Evolutionary conservation across 352 stramenopile genomes (phyloP), one percentile per base, ranked within the genome.

Genomic region (Globisporangium cederbergense): DNA sequence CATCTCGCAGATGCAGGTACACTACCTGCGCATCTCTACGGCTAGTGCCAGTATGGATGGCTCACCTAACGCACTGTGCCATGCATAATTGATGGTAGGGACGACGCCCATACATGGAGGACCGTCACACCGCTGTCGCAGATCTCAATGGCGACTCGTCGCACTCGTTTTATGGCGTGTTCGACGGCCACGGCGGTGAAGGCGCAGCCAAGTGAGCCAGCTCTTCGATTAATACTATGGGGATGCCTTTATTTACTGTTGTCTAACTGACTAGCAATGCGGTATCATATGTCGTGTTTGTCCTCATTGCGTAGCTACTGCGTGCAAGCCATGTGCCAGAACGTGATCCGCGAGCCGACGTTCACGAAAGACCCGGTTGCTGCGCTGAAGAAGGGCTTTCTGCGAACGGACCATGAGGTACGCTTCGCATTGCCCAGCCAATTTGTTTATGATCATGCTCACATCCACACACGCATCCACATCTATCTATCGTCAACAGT

Each of bases 141-240:
- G 80, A 91, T 22, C 70, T 97, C 30, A 93, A 94, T 34, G 88
- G 84, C 30, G 85, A 97, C 71, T 58, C 80, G 4, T 83, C 81
- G 53, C 75, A 89, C 64, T 95, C 87, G 54, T 96, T 98, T 52
- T 98, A 97, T 65, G 93, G 86, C 43, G 81, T 98, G 56, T 98
- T 98, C 71, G 93, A 98, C 66, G 93, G 93, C 65, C 93, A 98
- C 71, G 93, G 93, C 52, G 93, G 93, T 40, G 81, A 92, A 52
- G 83, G 83, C 20, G 92, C 90, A 30, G 88, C 93, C 64, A 86
- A 98, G 86, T 28, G 25, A 28, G 25, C 25, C 25, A 28, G 25
- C 28, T 40, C 36, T 38, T 20, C 47, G 18, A 8, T n/a, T 22
- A 11, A 22, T 49, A 16, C 65, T 20, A 30, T 40, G 43, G 54